Conservation (phyloP, 2,329 filamentous ascomycete species). For the Domatiomyces catenatus region DNA sequence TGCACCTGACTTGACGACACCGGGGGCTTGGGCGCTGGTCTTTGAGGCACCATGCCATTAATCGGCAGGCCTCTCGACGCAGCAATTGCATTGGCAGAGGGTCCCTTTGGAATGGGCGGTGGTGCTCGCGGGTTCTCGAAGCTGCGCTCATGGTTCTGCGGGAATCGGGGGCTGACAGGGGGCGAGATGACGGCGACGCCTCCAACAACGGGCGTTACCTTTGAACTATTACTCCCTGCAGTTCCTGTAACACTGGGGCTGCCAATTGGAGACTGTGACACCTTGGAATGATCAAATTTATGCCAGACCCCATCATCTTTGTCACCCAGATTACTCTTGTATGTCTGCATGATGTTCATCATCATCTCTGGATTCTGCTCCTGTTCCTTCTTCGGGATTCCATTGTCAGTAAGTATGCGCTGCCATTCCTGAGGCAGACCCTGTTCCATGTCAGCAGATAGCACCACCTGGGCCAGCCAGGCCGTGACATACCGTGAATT, state of each 20-base stretch:
- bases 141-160: slow-evolving; percentile 76
- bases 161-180: slow-evolving; percentile 72
- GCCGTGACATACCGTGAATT: slow-evolving; percentile 64
- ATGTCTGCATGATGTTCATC: slow-evolving; percentile 89
- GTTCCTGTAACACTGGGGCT: slow-evolving; percentile 5
- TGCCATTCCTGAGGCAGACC: slow-evolving; percentile 97
- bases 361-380: slow-evolving; percentile 91
- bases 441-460: slow-evolving; percentile 29
- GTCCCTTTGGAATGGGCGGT: slow-evolving; percentile 59
- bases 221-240: not conserved
- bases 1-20: slow-evolving; percentile 25
- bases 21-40: slow-evolving; percentile 80
- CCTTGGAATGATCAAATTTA: slow-evolving; percentile 81
- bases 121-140: slow-evolving; percentile 94
- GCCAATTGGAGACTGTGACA: slow-evolving; percentile 22
- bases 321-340: slow-evolving; percentile 79
- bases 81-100: slow-evolving; percentile 22
- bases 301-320: slow-evolving; percentile 76
- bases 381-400: slow-evolving; percentile 89
- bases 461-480: slow-evolving; percentile 1
- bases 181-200: slow-evolving; percentile 51
- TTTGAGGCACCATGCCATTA: slow-evolving; percentile 53
- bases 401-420: slow-evolving; percentile 82
- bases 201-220: slow-evolving; percentile 18
- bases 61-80: slow-evolving; percentile 36